Evolutionary conservation across 2,329 filamentous ascomycete species (phyloP).

Genomic region (Penicillium italicum): DNA sequence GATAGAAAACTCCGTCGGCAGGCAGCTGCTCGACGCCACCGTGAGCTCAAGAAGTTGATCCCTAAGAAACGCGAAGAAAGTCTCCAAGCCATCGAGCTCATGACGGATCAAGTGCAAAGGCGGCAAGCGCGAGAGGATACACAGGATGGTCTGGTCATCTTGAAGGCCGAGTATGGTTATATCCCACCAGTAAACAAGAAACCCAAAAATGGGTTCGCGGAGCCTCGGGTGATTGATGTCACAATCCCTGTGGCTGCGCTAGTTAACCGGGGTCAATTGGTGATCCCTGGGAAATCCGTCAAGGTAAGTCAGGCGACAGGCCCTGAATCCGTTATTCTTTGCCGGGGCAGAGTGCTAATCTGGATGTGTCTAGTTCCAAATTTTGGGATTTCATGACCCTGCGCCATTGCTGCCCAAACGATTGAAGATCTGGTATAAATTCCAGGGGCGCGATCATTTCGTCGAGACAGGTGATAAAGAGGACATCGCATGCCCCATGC

Average conservation of each 20-base stretch:
- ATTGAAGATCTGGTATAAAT: constrained; percentile 43
- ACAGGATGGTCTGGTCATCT: constrained; percentile 39
- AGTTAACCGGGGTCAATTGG: constrained; percentile 42
- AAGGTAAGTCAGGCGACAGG: constrained; percentile 30
- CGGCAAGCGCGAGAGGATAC: constrained; percentile 36
- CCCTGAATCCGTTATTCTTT: neutral
- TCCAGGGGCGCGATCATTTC: constrained; percentile 38
- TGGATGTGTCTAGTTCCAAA: constrained; percentile 33
- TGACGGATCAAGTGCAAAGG: constrained; percentile 39
- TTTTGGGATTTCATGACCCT: constrained; percentile 45
- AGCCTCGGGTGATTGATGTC: constrained; percentile 37
- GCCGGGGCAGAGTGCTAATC: constrained; percentile 17
- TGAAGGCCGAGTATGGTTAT: constrained; percentile 42
- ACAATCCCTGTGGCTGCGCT: constrained; percentile 45
- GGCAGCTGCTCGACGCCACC: constrained; percentile 35
- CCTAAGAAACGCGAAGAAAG: constrained; percentile 38
- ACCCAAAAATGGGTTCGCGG: constrained; percentile 17
- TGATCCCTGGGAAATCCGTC: constrained; percentile 33
- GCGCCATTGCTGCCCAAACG: constrained; percentile 41
- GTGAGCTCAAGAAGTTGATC: constrained; percentile 36
- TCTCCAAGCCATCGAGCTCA: constrained; percentile 39
- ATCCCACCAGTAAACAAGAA: constrained; percentile 28
- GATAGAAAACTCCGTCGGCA: constrained; percentile 36
- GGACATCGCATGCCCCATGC: constrained; percentile 39
- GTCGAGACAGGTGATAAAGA: constrained; percentile 39